Evolutionary conservation across 441 rosid genomes (phyloP), one percentile per base, ranked within the genome.

Genomic region (Macaranga tanarius): DNA sequence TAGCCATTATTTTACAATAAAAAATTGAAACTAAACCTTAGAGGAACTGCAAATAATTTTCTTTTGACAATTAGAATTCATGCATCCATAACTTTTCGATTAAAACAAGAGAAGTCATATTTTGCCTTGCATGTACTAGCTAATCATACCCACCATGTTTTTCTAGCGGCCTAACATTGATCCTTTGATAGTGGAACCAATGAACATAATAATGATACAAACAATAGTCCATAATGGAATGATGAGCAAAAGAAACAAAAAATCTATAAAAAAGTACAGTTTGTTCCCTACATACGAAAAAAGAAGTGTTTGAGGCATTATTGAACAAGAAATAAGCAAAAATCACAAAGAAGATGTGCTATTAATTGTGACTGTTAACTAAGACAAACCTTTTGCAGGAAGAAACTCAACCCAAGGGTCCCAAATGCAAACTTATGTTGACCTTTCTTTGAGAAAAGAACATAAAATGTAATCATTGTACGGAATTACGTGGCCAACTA

Each of bases 401-500:
- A 48, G 67, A 65, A 76, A 17, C 70, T 70, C 40, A 76, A 58
- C 62, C 12, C 19, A 58, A 31, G 79, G 72, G 79, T 55, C 81
- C 86, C 78, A 65, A 70, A 70, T 80, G 84, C 72, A 71, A 67
- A 67, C 63, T 67, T 0, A 68, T 76, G 77, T 76, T 75, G 85
- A 84, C 80, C 80, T 50, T 73, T 48, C 66, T 25, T 69, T 13
- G 54, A 77, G 70, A 65, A 34, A 65, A 20, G 65, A 62, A 65
- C 52, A 7, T 52, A 61, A 58, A 70, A 54, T 26, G 77, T 70
- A 48, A 72, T 76, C 65, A 66, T 69, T 75, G 86, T 86, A 84
- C 83, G 79, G 82, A 69, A 19, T 70, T 34, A 22, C 4, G 51
- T 42, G 56, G 84, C 79, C 85, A 78, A 87, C 84, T 80, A 73